phyloP scores from a whole-genome alignment of 805 yeast genomes.

The Candida silvatica region DNA sequence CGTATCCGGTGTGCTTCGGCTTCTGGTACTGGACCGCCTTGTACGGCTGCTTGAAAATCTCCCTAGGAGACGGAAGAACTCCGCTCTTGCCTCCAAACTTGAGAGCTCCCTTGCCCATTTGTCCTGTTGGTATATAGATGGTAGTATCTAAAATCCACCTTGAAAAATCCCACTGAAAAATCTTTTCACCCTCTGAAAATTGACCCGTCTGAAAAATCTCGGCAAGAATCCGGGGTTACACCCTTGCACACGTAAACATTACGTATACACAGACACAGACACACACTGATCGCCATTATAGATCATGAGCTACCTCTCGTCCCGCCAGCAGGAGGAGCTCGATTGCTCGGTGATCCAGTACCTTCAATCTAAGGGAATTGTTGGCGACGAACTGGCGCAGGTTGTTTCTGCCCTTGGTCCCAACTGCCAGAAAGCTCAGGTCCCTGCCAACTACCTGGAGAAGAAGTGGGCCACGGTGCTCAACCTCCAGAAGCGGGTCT shows the following conservation, averaged over 20 bases:
- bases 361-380: constrained; percentile 14
- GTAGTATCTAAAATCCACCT: too few species aligned
- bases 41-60: constrained; percentile 62
- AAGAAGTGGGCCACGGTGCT: constrained; percentile 86
- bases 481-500: constrained; percentile 63
- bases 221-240: too few species aligned
- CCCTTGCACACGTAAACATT: too few species aligned
- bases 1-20: constrained; percentile 56
- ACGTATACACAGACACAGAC: too few species aligned
- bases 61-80: constrained; percentile 69
- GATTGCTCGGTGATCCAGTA: constrained; percentile 28
- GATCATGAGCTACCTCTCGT: constrained; percentile 18
- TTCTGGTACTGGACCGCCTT: constrained; percentile 42
- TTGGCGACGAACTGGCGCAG: too few species aligned
- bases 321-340: constrained; percentile 27
- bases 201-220: too few species aligned
- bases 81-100: constrained; percentile 68
- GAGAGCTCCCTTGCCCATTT: constrained; percentile 43
- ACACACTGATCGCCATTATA: too few species aligned
- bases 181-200: too few species aligned
- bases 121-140: background rate
- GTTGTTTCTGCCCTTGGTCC: constrained; percentile 1
- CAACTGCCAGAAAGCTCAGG: constrained; percentile 3
- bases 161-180: background rate
- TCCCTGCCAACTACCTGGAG: constrained; percentile 35